Conservation (phyloP, 2,329 filamentous ascomycete species). For the Dothideomycetes sp. region DNA sequence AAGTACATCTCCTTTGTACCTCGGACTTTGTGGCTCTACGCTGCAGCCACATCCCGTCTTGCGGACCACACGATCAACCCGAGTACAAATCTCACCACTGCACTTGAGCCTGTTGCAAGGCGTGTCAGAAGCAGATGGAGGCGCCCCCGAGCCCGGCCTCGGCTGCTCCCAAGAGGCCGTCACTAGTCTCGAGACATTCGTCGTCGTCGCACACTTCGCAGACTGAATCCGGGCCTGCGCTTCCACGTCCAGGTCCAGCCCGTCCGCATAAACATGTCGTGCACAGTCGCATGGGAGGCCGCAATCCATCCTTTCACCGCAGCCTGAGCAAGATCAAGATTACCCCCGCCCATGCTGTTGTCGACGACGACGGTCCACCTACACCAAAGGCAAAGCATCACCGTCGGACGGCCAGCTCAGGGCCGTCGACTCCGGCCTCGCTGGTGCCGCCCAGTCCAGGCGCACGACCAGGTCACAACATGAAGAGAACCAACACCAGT, state of each 20-base stretch:
- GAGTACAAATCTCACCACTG: too few species aligned
- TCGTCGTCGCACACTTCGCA: too few species aligned
- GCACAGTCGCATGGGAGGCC: slow-evolving; percentile 23
- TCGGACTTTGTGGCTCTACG: too few species aligned
- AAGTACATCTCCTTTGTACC: too few species aligned
- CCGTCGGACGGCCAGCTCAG: neutral
- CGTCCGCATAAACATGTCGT: slow-evolving; percentile 30
- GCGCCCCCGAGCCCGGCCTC: too few species aligned
- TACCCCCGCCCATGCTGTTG: slow-evolving; percentile 12
- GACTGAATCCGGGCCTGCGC: too few species aligned
- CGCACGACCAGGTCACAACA: slow-evolving; percentile 15
- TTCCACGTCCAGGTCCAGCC: slow-evolving; percentile 16
- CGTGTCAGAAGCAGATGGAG: too few species aligned
- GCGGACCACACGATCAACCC: too few species aligned
- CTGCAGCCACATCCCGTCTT: too few species aligned
- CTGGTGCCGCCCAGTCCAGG: slow-evolving; percentile 19
- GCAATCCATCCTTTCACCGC: slow-evolving; percentile 29
- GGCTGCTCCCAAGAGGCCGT: slow-evolving; percentile 20
- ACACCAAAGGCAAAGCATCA: slow-evolving; percentile 6
- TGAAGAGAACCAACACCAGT: slow-evolving; percentile 32
- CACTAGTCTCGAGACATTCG: slow-evolving; percentile 23
- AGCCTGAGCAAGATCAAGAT: slow-evolving; percentile 30
- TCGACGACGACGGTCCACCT: slow-evolving; percentile 14
- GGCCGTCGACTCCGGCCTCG: slow-evolving; percentile 1
- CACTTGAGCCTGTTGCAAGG: too few species aligned